A percentile compares a stretch with the other conserved stretches of the same genome.
phyloP scores from a whole-genome alignment of 2,329 filamentous ascomycete genomes.

The Beauveria asiatica region DNA sequence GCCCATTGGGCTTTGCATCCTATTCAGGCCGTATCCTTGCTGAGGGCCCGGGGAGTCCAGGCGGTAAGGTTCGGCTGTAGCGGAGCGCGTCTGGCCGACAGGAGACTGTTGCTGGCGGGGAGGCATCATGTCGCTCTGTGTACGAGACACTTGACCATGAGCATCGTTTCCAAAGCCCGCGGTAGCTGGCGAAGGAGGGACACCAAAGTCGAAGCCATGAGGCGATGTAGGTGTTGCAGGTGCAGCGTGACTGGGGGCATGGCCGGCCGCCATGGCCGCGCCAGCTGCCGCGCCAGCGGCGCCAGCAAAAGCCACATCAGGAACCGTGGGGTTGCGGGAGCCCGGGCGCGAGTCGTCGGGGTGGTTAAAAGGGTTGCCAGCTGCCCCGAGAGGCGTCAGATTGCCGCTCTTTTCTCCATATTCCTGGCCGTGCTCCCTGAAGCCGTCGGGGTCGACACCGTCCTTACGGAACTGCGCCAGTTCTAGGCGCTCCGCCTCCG shows the following conservation, averaged over 20 bases:
- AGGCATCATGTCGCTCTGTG: conserved; percentile 5
- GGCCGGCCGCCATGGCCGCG: not conserved
- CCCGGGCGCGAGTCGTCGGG: conserved; percentile 7
- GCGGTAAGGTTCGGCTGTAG: conserved; percentile 10
- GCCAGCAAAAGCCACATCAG: not conserved
- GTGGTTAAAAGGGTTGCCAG: conserved; percentile 6
- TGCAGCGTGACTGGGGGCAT: not conserved
- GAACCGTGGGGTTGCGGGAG: not conserved
- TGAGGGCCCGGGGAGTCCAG: conserved; percentile 14
- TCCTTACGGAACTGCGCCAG: conserved; percentile 39
- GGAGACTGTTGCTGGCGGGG: not conserved
- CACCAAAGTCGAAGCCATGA: conserved; percentile 10
- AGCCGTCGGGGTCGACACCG: conserved; percentile 40
- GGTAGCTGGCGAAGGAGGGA: not conserved
- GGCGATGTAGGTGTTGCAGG: conserved; percentile 6
- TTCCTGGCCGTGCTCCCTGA: conserved; percentile 23
- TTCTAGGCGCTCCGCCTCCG: conserved; percentile 41
- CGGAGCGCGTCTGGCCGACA: not conserved
- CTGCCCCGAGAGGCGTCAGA: not conserved
- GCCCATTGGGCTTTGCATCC: conserved; percentile 11
- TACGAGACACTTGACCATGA: conserved; percentile 9
- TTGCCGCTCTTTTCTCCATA: conserved; percentile 9
- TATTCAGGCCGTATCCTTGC: conserved; percentile 9
- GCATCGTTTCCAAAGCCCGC: not conserved
- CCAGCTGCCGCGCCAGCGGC: conserved; percentile 1